Evolutionary conservation across 495 filamentous ascomycete genomes (phyloP).

Genomic region (Penicillium atrosanguineum): DNA sequence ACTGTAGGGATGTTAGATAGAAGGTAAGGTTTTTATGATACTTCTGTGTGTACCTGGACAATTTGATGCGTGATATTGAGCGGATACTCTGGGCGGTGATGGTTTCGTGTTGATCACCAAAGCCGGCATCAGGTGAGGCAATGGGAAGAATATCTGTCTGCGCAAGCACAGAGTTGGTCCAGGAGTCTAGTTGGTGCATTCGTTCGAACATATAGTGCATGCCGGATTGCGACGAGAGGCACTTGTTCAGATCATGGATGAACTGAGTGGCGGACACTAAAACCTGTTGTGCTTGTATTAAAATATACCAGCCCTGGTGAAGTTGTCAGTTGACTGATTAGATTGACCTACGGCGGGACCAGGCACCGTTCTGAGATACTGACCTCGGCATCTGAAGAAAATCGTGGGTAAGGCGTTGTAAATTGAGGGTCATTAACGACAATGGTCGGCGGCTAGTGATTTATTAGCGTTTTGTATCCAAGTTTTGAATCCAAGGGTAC

Average conservation of each 20-base stretch:
- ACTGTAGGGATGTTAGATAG: constrained; percentile 27
- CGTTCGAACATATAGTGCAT: constrained; percentile 49
- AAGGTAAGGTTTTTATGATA: neutral
- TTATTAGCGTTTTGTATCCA: neutral
- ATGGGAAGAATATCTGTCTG: constrained; percentile 45
- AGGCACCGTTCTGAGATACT: constrained; percentile 9
- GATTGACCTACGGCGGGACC: neutral
- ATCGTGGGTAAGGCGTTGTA: constrained; percentile 52
- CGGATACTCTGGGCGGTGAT: constrained; percentile 50
- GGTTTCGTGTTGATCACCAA: constrained; percentile 43
- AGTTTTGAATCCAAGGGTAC: constrained; percentile 2
- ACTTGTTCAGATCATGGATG: constrained; percentile 50
- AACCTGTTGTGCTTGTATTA: constrained; percentile 58
- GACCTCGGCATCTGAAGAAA: constrained; percentile 54
- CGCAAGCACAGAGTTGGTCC: constrained; percentile 46
- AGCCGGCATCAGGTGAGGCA: constrained; percentile 34
- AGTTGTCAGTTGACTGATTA: constrained; percentile 8
- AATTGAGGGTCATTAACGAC: constrained; percentile 56
- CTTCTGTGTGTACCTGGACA: constrained; percentile 46
- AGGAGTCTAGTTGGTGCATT: constrained; percentile 55
- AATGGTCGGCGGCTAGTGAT: constrained; percentile 47
- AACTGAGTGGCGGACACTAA: constrained; percentile 56
- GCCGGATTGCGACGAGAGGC: constrained; percentile 33
- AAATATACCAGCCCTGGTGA: constrained; percentile 50
- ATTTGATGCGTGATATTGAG: constrained; percentile 55